These are phyloP conservation scores for Linderniella brevidens DNA, from an alignment of 257 asterid genomes.

Conservation along the genomic window DNA sequence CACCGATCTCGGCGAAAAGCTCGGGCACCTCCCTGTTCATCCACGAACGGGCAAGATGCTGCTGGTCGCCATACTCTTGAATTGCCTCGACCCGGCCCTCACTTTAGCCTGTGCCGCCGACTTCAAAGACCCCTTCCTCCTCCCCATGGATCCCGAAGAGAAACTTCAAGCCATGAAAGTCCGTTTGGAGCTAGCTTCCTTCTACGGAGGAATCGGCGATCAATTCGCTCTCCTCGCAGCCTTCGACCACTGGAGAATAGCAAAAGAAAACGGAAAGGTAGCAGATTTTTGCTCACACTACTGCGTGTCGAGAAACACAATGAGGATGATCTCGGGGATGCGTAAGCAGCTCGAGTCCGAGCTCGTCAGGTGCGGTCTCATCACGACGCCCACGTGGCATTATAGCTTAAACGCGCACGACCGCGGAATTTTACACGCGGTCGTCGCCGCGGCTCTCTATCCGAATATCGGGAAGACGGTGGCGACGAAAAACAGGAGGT, in stretches of 20 bases:
- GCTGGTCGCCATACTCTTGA: slow-evolving; percentile 50
- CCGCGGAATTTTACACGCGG: slow-evolving; percentile 71
- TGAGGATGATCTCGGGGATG: slow-evolving; percentile 59
- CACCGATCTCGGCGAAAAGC: slow-evolving; percentile 71
- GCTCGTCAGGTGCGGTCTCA: slow-evolving; percentile 38
- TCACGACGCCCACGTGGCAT: slow-evolving; percentile 28
- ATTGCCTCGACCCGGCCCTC: slow-evolving; percentile 85
- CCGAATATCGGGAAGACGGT: slow-evolving; percentile 72
- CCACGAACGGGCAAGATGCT: slow-evolving; percentile 94
- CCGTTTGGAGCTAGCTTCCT: slow-evolving; percentile 53
- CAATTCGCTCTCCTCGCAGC: slow-evolving; percentile 85
- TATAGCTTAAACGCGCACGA: slow-evolving; percentile 58
- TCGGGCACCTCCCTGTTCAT: slow-evolving; percentile 85
- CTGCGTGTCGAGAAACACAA: slow-evolving; percentile 41
- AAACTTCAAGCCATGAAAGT: slow-evolving; percentile 58
- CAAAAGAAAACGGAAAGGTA: slow-evolving; percentile 44
- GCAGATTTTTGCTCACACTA: slow-evolving; percentile 48
- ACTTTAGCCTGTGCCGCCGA: slow-evolving; percentile 85
- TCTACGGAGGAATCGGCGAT: slow-evolving; percentile 67
- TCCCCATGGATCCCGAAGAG: slow-evolving; percentile 51
- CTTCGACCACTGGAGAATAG: slow-evolving; percentile 67
- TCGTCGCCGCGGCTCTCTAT: slow-evolving; percentile 64
- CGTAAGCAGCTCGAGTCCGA: slow-evolving; percentile 58
- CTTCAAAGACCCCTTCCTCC: slow-evolving; percentile 56
- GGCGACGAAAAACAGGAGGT: slow-evolving; percentile 27